Conservation (phyloP, 345 rosid species). For the Microcos paniculata region DNA sequence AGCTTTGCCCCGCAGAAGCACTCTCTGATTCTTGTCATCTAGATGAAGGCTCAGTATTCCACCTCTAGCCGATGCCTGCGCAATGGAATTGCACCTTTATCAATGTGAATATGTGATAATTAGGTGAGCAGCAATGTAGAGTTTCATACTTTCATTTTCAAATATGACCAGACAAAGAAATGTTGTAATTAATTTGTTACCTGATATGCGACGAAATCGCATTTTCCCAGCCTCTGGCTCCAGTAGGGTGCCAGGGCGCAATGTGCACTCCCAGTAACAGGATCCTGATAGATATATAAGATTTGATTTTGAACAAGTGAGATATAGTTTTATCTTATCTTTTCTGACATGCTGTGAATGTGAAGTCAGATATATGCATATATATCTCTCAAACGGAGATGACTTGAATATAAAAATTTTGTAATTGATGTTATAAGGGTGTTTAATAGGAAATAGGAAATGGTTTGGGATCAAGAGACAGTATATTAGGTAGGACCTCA, state of each 20-base stretch:
- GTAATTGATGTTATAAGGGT: background rate
- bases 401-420: background rate
- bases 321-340: background rate
- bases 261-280: conserved; percentile 78
- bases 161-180: too few relatives aligned
- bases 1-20: conserved; percentile 62
- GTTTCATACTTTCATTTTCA: background rate
- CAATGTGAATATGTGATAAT: background rate
- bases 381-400: too few relatives aligned
- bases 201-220: conserved; percentile 52
- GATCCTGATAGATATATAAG: conserved; percentile 48
- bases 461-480: background rate
- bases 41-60: conserved; percentile 54
- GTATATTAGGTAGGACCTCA: conserved; percentile 40
- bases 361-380: too few relatives aligned
- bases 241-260: conserved; percentile 72
- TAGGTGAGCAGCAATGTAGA: background rate
- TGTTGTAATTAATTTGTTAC: conserved; percentile 18
- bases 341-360: too few relatives aligned
- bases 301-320: background rate
- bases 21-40: conserved; percentile 50
- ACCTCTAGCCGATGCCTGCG: conserved; percentile 66
- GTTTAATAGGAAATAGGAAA: background rate
- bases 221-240: conserved; percentile 61
- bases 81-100: background rate